Conservation (phyloP, 1,284 basidiomycete genomes). For the Termitomyces sp. region DNA sequence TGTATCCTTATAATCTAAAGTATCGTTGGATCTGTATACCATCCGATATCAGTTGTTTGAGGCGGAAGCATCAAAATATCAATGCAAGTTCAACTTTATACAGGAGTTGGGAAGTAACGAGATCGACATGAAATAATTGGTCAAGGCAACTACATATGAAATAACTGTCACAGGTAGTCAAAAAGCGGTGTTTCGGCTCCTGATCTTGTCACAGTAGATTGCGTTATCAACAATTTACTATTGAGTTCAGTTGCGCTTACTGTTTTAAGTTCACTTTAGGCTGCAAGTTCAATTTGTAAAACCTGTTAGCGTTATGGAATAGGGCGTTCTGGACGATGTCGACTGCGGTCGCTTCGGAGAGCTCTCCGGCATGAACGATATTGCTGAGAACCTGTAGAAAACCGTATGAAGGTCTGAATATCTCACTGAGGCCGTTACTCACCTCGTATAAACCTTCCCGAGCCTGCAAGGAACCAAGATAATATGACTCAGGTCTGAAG, state of each 20-base stretch:
- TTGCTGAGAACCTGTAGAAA: constrained; percentile 44
- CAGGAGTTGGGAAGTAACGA: background rate
- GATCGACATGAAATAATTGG: too few relatives aligned
- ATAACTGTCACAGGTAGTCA: background rate
- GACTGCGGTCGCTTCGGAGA: constrained; percentile 47
- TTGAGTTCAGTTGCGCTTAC: background rate
- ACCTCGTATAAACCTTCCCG: constrained; percentile 59
- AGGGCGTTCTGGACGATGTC: constrained; percentile 45
- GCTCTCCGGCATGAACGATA: constrained; percentile 37
- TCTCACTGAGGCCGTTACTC: constrained; percentile 3
- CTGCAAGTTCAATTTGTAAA: constrained; percentile 49
- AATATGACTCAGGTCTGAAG: constrained; percentile 75
- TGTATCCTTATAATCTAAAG: constrained; percentile 10
- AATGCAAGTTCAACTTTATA: background rate
- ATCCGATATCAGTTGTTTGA: background rate
- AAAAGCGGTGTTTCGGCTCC: background rate
- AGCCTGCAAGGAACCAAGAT: constrained; percentile 60
- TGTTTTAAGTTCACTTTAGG: constrained; percentile 17
- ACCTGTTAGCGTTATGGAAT: constrained; percentile 54
- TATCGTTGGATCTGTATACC: constrained; percentile 1
- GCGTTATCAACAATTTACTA: background rate
- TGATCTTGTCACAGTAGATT: background rate
- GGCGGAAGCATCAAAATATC: too few relatives aligned
- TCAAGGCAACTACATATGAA: too few relatives aligned
- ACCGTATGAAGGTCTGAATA: background rate